A percentile compares a stretch with the other conserved stretches of the same genome.
Evolutionary conservation across 2,329 filamentous ascomycete genomes (phyloP).

Genomic region (Cladosporium sp.): DNA sequence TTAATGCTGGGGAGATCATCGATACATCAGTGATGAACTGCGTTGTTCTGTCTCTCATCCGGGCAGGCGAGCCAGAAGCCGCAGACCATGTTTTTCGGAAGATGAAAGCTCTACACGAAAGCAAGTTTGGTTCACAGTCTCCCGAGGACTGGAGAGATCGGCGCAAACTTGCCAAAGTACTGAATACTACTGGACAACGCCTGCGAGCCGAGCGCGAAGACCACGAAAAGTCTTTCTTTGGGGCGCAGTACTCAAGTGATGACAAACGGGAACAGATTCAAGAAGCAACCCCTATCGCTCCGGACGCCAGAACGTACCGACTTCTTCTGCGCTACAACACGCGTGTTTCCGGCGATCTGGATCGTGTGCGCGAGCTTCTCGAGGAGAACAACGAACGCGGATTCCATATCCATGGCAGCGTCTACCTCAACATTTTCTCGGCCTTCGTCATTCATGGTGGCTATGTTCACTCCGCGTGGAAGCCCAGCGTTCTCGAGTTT

Average conservation of each 20-base stretch:
- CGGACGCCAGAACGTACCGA: constrained; percentile 77
- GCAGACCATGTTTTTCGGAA: constrained; percentile 79
- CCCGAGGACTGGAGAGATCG: constrained; percentile 46
- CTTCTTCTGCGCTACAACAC: constrained; percentile 78
- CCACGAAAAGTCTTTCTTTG: constrained; percentile 48
- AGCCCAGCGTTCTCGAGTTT: constrained; percentile 63
- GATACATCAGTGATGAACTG: constrained; percentile 86
- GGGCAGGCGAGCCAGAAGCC: constrained; percentile 71
- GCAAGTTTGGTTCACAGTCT: constrained; percentile 36
- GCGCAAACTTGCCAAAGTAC: constrained; percentile 49
- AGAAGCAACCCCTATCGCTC: constrained; percentile 64
- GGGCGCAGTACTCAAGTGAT: constrained; percentile 28
- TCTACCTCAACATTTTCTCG: constrained; percentile 80
- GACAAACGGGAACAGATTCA: constrained; percentile 59
- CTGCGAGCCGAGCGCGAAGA: constrained; percentile 53
- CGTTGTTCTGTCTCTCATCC: constrained; percentile 76
- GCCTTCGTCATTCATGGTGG: constrained; percentile 78
- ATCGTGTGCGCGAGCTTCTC: constrained; percentile 69
- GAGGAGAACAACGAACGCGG: constrained; percentile 75
- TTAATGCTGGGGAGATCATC: constrained; percentile 82
- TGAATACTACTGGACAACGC: constrained; percentile 48
- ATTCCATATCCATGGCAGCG: constrained; percentile 70
- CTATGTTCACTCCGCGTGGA: constrained; percentile 69
- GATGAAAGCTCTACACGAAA: constrained; percentile 69
- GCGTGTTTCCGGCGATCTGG: constrained; percentile 67